Evolutionary conservation across 1,284 basidiomycete genomes (phyloP), one percentile per base, ranked within the genome.

Genomic region (Heterobasidion occidentale): DNA sequence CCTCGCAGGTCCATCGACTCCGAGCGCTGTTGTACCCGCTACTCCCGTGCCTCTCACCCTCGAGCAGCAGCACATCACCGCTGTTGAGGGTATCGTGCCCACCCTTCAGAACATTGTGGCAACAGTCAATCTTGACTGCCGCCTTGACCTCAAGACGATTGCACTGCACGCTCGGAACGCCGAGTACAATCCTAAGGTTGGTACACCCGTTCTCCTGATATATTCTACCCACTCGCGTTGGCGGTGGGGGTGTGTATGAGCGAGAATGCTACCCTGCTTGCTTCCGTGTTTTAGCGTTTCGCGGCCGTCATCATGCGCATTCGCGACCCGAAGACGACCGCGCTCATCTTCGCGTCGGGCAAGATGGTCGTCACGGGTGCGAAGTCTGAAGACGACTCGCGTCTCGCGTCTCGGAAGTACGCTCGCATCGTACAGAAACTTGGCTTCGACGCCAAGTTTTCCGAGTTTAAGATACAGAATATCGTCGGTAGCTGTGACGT

Each of bases 331-430:
- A 99, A 99, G 81, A 99, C 97, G 57, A 99, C 97, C 46, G 97
- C 97, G 11, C 85, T 99, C 62, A 99, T 99, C 73, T 99, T 99
- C 73, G 97, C 97, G 35, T 98, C 94, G 55, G 97, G 97, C 70
- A 99, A 99, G 83, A 99, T 99, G 93, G 97, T 99, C 69, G 96
- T 98, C 59, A 99, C 97, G 27, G 97, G 97, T 71, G 97, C 97
- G 56, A 99, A 99, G 81, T 94, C 90, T 38, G 97, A 99, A 75
- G 97, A 99, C 71, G 96, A 99, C 70, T 95, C 93, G 64, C 85
- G 95, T 56, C 77, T 99, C 57, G 97, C 97, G 52, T 96, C 94
- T 64, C 89, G 97, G 70, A 99, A 99, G 77, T 99, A 99, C 73
- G 97, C 97, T 51, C 90, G 97, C 59, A 99, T 99, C 68, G 96